Percentiles rank a stretch among this genome's conserved stretches.
Conservation (phyloP, 352 stramenopile species). For the Halophytophthora polymorphica region DNA sequence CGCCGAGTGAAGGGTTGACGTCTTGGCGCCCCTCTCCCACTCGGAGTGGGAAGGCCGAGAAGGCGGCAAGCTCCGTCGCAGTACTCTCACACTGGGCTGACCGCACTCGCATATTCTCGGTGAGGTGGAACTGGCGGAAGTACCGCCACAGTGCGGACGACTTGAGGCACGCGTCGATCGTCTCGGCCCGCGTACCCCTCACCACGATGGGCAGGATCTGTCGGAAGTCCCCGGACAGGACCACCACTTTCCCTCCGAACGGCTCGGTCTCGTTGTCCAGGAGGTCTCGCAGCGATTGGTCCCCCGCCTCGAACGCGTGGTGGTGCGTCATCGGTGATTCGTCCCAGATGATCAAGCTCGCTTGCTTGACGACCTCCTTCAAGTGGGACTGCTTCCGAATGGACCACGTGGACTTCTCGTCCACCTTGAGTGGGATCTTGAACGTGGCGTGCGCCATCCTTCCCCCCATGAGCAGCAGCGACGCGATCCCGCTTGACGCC, state of each 20-base stretch:
- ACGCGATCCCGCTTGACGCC: conserved; percentile 30
- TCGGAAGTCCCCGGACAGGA: conserved; percentile 23
- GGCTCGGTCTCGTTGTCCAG: conserved; percentile 9
- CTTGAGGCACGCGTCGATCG: conserved; percentile 8
- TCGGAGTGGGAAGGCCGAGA: conserved; percentile 1
- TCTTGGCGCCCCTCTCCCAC: conserved; percentile 3
- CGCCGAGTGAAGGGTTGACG: background rate
- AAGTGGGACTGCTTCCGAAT: conserved; percentile 20
- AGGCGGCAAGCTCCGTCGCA: conserved; percentile 2
- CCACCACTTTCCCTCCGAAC: conserved; percentile 26
- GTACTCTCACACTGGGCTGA: background rate
- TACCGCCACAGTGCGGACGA: background rate
- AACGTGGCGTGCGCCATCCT: conserved; percentile 34
- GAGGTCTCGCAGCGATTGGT: conserved; percentile 17
- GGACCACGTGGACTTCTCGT: conserved; percentile 7
- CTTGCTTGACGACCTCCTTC: conserved; percentile 7
- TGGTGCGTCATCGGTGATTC: conserved; percentile 6
- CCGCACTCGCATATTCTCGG: conserved; percentile 6
- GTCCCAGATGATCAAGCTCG: conserved; percentile 10
- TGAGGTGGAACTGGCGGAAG: conserved; percentile 13
- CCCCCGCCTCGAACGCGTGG: conserved; percentile 17
- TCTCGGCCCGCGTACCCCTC: background rate
- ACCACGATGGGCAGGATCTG: conserved; percentile 20
- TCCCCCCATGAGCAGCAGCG: conserved; percentile 22
- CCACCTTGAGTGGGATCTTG: conserved; percentile 25